Conservation (phyloP, 331 rosid genomes). For the Spiraea crenata region DNA sequence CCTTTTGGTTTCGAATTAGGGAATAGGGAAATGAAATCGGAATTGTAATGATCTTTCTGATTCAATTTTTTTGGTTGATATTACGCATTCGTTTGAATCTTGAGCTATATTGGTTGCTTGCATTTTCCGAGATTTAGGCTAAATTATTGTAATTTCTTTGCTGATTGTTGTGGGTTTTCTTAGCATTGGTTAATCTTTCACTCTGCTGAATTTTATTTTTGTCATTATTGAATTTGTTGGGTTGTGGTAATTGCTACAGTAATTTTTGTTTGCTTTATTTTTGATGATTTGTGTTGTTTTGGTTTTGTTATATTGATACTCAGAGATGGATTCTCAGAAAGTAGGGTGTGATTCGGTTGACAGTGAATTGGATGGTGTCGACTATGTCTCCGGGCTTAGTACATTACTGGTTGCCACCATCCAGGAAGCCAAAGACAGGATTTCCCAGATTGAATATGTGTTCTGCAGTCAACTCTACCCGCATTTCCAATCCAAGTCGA, state of each 20-base stretch:
- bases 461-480: slow-evolving; percentile 76
- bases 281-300: neutral
- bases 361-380: slow-evolving; percentile 33
- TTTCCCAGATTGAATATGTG: slow-evolving; percentile 72
- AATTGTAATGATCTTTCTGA: neutral
- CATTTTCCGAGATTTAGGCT: neutral
- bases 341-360: slow-evolving; percentile 24
- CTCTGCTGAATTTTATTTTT: neutral
- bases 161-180: neutral
- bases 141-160: neutral
- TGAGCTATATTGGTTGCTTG: neutral
- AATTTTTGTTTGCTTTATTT: neutral
- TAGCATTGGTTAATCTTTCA: neutral
- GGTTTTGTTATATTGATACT: neutral
- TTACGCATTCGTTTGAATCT: neutral
- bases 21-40: neutral
- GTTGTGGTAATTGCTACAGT: neutral
- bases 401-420: slow-evolving; percentile 79
- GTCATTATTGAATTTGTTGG: neutral
- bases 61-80: neutral
- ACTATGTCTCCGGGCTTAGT: slow-evolving; percentile 57
- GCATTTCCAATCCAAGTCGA: slow-evolving; percentile 47
- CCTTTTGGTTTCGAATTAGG: neutral
- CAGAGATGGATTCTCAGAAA: slow-evolving; percentile 48
- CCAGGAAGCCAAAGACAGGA: slow-evolving; percentile 74